phyloP scores from a whole-genome alignment of 208 protist species.

The Trypanosomatidae sp. region DNA sequence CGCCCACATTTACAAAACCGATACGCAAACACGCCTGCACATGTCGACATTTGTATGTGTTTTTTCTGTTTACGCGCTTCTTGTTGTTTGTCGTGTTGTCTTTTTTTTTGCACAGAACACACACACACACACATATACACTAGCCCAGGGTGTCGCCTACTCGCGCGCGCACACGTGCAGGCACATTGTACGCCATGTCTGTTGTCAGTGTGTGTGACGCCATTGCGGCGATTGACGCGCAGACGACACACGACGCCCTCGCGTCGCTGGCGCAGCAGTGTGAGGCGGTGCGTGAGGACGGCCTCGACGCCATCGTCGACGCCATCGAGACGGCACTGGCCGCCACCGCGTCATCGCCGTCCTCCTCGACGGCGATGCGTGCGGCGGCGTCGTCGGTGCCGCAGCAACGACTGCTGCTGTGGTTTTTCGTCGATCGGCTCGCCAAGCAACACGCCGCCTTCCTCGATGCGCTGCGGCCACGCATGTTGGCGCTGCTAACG shows the following conservation, averaged over 20 bases:
- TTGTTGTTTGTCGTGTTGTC: neutral
- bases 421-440: slow-evolving; percentile 77
- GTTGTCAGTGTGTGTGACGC: slow-evolving; percentile 55
- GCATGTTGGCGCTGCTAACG: slow-evolving; percentile 34
- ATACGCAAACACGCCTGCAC: neutral
- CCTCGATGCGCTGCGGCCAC: slow-evolving; percentile 56
- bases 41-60: too few relatives aligned
- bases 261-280: slow-evolving; percentile 35
- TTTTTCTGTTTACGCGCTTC: neutral
- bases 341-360: too few relatives aligned
- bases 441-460: slow-evolving; percentile 73
- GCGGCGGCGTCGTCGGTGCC: slow-evolving; percentile 23
- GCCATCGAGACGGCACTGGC: slow-evolving; percentile 57
- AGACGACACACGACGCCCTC: slow-evolving; percentile 28
- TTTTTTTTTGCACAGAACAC: neutral
- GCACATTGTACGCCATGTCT: slow-evolving; percentile 18
- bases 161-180: neutral
- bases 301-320: slow-evolving; percentile 52
- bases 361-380: too few relatives aligned
- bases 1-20: neutral
- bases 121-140: neutral
- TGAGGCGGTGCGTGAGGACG: slow-evolving; percentile 39
- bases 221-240: slow-evolving; percentile 39
- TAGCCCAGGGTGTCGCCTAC: neutral
- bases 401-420: slow-evolving; percentile 44